Percentiles rank a stretch among this genome's conserved stretches.
These are phyloP conservation scores for Senna siamea DNA, from an alignment of 306 rosid genomes.

Conservation along the genomic window DNA sequence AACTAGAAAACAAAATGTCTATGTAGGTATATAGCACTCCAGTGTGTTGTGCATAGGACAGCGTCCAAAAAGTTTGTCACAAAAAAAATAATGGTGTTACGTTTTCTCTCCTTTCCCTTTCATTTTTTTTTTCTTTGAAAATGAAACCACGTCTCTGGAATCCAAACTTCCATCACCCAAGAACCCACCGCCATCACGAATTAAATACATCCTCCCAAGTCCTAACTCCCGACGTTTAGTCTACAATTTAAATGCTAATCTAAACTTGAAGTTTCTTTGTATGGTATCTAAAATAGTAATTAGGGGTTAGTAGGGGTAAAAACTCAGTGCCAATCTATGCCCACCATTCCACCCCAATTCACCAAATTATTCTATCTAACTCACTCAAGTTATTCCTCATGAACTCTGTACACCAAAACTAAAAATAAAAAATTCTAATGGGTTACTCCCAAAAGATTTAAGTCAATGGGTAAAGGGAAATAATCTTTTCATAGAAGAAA, in stretches of 20 bases:
- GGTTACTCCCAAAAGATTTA: not conserved
- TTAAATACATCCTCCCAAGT: not conserved
- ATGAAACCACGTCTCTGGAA: not conserved
- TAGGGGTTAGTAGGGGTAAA: not conserved
- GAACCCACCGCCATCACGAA: not conserved
- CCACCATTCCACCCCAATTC: not conserved
- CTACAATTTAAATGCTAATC: no score
- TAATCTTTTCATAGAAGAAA: slow-evolving; percentile 31
- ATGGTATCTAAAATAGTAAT: not conserved
- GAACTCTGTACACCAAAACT: not conserved
- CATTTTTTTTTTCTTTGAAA: no score
- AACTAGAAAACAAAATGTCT: no score
- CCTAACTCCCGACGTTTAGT: no score
- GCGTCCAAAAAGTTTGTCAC: not conserved
- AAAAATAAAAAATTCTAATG: not conserved
- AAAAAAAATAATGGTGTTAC: not conserved
- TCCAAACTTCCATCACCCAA: not conserved
- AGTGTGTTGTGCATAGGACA: not conserved
- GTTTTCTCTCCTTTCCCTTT: not conserved
- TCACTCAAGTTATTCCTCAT: not conserved
- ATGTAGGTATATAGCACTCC: no score
- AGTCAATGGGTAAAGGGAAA: not conserved
- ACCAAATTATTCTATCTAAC: not conserved
- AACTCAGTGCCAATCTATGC: not conserved
- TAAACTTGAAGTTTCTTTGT: not conserved